Conservation (phyloP, 2,329 filamentous ascomycete species). For the Metarhizium guizhouense region DNA sequence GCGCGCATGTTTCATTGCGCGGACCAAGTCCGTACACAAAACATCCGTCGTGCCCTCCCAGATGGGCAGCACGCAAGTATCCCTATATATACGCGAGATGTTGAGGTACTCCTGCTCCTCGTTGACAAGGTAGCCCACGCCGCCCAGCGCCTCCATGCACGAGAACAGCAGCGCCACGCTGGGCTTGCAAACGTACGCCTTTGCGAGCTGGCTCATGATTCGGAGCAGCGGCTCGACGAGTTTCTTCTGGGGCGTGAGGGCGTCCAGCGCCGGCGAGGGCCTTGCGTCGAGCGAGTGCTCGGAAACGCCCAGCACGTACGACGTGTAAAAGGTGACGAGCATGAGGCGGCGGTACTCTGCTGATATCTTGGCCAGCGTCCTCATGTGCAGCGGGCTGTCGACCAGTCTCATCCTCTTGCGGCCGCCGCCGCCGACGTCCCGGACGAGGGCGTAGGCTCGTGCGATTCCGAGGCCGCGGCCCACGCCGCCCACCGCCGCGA, state of each 20-base stretch:
- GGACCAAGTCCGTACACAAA: slow-evolving; percentile 43
- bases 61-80: slow-evolving; percentile 54
- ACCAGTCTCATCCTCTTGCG: slow-evolving; percentile 37
- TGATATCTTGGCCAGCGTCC: slow-evolving; percentile 46
- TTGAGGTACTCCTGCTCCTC: slow-evolving; percentile 56
- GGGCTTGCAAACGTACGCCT: slow-evolving; percentile 46
- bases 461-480: slow-evolving; percentile 49
- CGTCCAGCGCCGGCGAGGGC: slow-evolving; percentile 13
- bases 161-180: slow-evolving; percentile 41
- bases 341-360: slow-evolving; percentile 47
- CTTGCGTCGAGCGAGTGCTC: slow-evolving; percentile 30
- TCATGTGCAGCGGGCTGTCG: slow-evolving; percentile 47
- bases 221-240: slow-evolving; percentile 39
- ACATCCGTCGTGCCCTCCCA: slow-evolving; percentile 71
- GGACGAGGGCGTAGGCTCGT: slow-evolving; percentile 47
- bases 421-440: slow-evolving; percentile 38
- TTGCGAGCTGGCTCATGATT: slow-evolving; percentile 50
- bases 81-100: slow-evolving; percentile 55
- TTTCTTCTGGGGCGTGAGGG: slow-evolving; percentile 23
- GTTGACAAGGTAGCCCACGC: slow-evolving; percentile 58
- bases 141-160: slow-evolving; percentile 57
- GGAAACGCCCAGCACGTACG: slow-evolving; percentile 43
- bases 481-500: slow-evolving; percentile 42
- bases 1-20: slow-evolving; percentile 36
- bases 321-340: slow-evolving; percentile 44